phyloP scores from a whole-genome alignment of 2,329 filamentous ascomycete genomes.

The Drechslerella coelobrocha region DNA sequence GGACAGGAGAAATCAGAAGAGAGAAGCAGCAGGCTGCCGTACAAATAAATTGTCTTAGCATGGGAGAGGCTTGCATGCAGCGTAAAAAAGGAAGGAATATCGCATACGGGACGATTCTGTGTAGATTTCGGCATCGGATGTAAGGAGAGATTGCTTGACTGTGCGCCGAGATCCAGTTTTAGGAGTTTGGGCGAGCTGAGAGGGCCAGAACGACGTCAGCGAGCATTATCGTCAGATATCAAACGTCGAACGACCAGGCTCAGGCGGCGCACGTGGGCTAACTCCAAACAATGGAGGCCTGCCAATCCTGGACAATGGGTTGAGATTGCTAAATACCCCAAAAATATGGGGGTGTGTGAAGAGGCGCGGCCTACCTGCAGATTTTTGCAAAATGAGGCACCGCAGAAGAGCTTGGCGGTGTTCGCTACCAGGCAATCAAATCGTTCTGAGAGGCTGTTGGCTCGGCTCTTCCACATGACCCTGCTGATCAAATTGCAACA shows the following conservation, averaged over 20 bases:
- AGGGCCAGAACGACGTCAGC: slow-evolving; percentile 40
- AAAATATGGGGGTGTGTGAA: neutral
- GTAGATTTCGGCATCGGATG: too few species aligned
- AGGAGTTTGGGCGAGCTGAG: neutral
- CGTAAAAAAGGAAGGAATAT: neutral
- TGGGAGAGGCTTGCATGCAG: neutral
- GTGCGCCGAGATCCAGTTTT: neutral
- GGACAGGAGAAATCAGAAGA: neutral
- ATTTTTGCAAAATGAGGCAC: neutral
- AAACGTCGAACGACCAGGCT: slow-evolving; percentile 5
- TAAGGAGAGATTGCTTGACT: too few species aligned
- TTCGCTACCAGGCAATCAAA: slow-evolving; percentile 22
- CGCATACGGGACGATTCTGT: too few species aligned
- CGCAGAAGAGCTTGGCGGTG: slow-evolving; percentile 8
- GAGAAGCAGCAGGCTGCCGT: neutral
- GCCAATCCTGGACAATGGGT: slow-evolving; percentile 39
- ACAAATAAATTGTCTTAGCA: neutral
- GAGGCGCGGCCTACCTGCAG: neutral
- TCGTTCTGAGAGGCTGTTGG: neutral
- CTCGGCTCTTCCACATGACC: slow-evolving; percentile 31
- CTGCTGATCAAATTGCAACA: slow-evolving; percentile 32
- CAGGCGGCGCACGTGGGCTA: slow-evolving; percentile 26
- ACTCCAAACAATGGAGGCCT: slow-evolving; percentile 16
- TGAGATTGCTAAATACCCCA: slow-evolving; percentile 21
- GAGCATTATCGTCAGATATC: slow-evolving; percentile 34